A percentile compares a stretch with the other conserved stretches of the same genome.
Conservation (phyloP, 176 grass and related monocot species). For the Phoenix dactylifera region DNA sequence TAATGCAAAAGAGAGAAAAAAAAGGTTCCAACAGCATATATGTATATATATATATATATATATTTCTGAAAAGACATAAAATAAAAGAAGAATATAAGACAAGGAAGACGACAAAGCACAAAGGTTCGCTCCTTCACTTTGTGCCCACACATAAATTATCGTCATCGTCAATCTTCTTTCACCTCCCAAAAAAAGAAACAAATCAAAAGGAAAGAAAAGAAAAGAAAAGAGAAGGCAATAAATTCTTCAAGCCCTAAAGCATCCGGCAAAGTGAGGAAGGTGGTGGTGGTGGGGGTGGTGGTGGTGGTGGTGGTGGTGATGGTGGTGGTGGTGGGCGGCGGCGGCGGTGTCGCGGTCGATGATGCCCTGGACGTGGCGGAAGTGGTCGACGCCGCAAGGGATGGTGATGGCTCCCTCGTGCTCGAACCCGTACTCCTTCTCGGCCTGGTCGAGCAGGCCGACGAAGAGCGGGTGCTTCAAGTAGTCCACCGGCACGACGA, state of each 20-base stretch:
- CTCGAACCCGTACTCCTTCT: slow-evolving; percentile 70
- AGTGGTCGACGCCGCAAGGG: slow-evolving; percentile 69
- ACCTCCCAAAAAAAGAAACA: slow-evolving; percentile 1
- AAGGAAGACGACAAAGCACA: too few relatives aligned
- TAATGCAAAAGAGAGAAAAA: too few relatives aligned
- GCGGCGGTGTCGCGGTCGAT: slow-evolving; percentile 47
- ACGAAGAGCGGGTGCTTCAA: slow-evolving; percentile 85
- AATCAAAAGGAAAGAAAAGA: neutral
- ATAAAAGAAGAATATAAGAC: too few relatives aligned
- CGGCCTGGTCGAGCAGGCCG: slow-evolving; percentile 56
- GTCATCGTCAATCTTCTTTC: slow-evolving; percentile 27
- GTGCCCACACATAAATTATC: slow-evolving; percentile 17
- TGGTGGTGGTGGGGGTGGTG: slow-evolving; percentile 30
- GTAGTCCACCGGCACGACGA: slow-evolving; percentile 69
- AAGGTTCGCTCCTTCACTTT: too few relatives aligned
- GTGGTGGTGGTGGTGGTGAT: neutral
- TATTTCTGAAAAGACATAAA: too few relatives aligned
- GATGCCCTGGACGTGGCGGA: slow-evolving; percentile 49
- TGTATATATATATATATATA: too few relatives aligned
- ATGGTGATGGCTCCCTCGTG: slow-evolving; percentile 74
- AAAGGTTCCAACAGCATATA: too few relatives aligned
- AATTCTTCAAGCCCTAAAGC: slow-evolving; percentile 53
- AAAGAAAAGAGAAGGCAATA: too few relatives aligned
- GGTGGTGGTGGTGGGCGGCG: neutral
- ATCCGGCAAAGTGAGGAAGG: slow-evolving; percentile 48